Conservation (phyloP, 1,139 yeast species). For the Komagataea norvegica region DNA sequence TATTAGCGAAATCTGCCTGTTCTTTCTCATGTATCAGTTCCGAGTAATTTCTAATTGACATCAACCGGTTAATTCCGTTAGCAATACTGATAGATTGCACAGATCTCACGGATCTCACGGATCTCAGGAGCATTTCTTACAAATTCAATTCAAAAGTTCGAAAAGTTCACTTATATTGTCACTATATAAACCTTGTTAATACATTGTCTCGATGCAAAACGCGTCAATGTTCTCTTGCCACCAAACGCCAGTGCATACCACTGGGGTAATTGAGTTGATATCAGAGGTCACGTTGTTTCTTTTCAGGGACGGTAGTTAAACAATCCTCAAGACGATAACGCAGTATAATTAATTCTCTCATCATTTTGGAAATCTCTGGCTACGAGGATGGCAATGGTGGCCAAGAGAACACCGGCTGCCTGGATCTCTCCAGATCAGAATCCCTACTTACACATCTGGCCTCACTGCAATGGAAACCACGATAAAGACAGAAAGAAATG, state of each 20-base stretch:
- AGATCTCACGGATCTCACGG: not conserved
- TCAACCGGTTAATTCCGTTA: not conserved
- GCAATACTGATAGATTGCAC: no score
- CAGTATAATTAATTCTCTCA: constrained; percentile 24
- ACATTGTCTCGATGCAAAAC: not conserved
- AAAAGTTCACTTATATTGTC: constrained; percentile 1
- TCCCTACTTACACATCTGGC: no score
- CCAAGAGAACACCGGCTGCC: no score
- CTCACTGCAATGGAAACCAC: no score
- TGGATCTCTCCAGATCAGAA: no score
- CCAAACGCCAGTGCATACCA: no score
- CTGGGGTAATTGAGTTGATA: not conserved
- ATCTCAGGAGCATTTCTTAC: constrained; percentile 2
- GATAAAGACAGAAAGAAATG: no score
- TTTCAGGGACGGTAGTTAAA: constrained; percentile 28
- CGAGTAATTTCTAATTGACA: constrained; percentile 11
- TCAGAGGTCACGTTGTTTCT: constrained; percentile 14
- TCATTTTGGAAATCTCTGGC: constrained; percentile 7
- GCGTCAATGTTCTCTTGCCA: not conserved
- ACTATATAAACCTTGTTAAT: constrained; percentile 4
- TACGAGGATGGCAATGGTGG: no score
- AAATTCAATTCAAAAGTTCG: not conserved
- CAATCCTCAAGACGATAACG: constrained; percentile 31
- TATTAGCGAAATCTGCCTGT: constrained; percentile 39
- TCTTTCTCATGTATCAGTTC: constrained; percentile 26